A percentile compares a stretch with the other conserved stretches of the same genome.
Conservation (phyloP, 768 basidiomycete genomes). For the Rhodotorula paludigena region DNA sequence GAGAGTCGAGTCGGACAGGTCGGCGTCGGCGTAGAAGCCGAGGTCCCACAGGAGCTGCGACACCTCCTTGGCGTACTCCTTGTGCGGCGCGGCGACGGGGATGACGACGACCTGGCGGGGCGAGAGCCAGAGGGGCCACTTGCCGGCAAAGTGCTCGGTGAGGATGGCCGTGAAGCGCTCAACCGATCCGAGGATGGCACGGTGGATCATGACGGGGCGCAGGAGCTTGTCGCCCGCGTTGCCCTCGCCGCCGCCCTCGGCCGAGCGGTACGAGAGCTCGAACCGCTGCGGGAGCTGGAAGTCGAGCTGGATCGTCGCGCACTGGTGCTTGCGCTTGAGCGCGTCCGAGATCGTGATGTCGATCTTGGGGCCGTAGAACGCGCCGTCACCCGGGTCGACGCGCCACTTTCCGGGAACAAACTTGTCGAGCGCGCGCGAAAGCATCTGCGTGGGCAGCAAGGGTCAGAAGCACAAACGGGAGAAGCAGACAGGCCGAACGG, state of each 20-base stretch:
- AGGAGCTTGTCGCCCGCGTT: constrained; percentile 48
- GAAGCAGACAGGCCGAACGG: background rate
- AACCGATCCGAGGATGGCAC: constrained; percentile 86
- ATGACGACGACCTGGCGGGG: constrained; percentile 94
- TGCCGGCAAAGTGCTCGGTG: constrained; percentile 94
- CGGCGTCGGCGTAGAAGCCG: constrained; percentile 84
- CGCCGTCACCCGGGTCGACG: constrained; percentile 91
- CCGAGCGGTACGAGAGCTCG: constrained; percentile 78
- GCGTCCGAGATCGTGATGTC: constrained; percentile 96
- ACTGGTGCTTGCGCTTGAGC: constrained; percentile 87
- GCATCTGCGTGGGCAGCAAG: constrained; percentile 58
- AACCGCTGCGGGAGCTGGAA: constrained; percentile 97
- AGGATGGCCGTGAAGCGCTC: constrained; percentile 96
- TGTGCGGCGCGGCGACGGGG: constrained; percentile 83
- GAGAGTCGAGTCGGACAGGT: constrained; percentile 84
- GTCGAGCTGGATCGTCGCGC: constrained; percentile 97
- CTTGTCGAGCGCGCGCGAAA: constrained; percentile 73
- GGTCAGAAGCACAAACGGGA: background rate
- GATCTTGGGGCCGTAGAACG: constrained; percentile 99
- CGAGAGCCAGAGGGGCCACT: constrained; percentile 99
- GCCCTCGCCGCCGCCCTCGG: constrained; percentile 60
- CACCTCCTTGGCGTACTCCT: constrained; percentile 77
- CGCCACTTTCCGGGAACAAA: constrained; percentile 84
- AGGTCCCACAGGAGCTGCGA: constrained; percentile 60
- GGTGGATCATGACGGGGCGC: constrained; percentile 95